A percentile compares a stretch with the other conserved stretches of the same genome.
Conservation (phyloP, 2,329 filamentous ascomycete genomes). For the Monosporascus sp. region DNA sequence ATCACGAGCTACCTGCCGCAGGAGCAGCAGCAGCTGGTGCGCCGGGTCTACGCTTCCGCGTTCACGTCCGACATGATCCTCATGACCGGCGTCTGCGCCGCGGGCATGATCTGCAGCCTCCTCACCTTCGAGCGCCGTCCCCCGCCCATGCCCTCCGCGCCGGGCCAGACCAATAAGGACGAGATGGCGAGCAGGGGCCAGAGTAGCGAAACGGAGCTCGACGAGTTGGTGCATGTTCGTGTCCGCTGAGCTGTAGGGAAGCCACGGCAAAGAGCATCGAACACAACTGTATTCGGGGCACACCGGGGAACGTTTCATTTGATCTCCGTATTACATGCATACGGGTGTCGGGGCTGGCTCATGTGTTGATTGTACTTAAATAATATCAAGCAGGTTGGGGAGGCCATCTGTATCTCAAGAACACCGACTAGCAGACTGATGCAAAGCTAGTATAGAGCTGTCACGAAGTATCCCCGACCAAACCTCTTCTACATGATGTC, state of each 20-base stretch:
- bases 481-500: too few species aligned
- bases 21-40: slow-evolving; percentile 29
- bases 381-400: too few species aligned
- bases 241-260: not conserved
- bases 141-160: slow-evolving; percentile 20
- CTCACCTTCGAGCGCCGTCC: slow-evolving; percentile 41
- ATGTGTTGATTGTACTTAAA: too few species aligned
- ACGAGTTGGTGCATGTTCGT: slow-evolving; percentile 14
- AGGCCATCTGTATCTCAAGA: too few species aligned
- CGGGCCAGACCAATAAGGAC: slow-evolving; percentile 18
- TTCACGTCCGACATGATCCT: slow-evolving; percentile 42
- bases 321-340: too few species aligned
- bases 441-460: too few species aligned
- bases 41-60: slow-evolving; percentile 38
- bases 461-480: too few species aligned
- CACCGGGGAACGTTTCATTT: too few species aligned
- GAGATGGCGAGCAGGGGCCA: slow-evolving; percentile 16
- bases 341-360: too few species aligned
- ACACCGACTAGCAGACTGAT: too few species aligned
- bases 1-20: slow-evolving; percentile 30
- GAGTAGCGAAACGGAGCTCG: slow-evolving; percentile 25
- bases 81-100: slow-evolving; percentile 38
- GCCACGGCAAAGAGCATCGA: too few species aligned
- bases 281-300: too few species aligned
- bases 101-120: slow-evolving; percentile 38